Evolutionary conservation across 139 green algal genomes (phyloP).

Genomic region (Chlamydomonas sphaeroides): DNA sequence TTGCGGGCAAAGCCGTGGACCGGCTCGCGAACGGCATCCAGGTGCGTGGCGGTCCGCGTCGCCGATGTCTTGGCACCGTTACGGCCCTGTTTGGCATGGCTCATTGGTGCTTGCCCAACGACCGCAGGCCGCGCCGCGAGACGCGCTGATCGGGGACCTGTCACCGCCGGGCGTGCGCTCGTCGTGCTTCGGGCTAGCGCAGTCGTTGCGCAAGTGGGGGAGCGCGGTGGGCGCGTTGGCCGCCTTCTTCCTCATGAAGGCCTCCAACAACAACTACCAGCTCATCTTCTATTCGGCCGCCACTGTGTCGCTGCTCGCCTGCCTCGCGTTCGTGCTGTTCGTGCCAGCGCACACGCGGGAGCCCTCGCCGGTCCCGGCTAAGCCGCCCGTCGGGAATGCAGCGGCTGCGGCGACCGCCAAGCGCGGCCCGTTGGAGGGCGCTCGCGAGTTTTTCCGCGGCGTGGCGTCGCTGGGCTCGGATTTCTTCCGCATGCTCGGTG

Average conservation of each 20-base stretch:
- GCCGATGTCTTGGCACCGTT: too few species aligned
- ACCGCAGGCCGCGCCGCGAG: slow-evolving; percentile 64
- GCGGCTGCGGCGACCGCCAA: not conserved
- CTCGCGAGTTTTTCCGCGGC: slow-evolving; percentile 35
- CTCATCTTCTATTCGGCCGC: slow-evolving; percentile 68
- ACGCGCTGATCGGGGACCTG: slow-evolving; percentile 72
- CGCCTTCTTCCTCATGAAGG: slow-evolving; percentile 71
- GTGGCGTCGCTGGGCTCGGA: slow-evolving; percentile 58
- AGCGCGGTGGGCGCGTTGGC: slow-evolving; percentile 60
- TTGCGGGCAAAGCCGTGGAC: slow-evolving; percentile 67
- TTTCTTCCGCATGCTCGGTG: slow-evolving; percentile 68
- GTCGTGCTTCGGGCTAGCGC: slow-evolving; percentile 70
- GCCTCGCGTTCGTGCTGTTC: slow-evolving; percentile 59
- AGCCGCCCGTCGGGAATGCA: too few species aligned
- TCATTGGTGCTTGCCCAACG: too few species aligned
- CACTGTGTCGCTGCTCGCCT: slow-evolving; percentile 40
- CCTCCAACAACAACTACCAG: slow-evolving; percentile 72
- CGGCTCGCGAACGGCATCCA: slow-evolving; percentile 70
- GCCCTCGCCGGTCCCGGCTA: not conserved
- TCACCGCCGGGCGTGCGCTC: slow-evolving; percentile 52
- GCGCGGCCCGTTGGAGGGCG: not conserved
- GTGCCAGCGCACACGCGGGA: slow-evolving; percentile 55
- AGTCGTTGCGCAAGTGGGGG: slow-evolving; percentile 72
- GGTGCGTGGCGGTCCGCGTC: slow-evolving; percentile 27
- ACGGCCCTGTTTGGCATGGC: too few species aligned